Conservation (phyloP, 257 asterid genomes). For the Nicotiana attenuata region DNA sequence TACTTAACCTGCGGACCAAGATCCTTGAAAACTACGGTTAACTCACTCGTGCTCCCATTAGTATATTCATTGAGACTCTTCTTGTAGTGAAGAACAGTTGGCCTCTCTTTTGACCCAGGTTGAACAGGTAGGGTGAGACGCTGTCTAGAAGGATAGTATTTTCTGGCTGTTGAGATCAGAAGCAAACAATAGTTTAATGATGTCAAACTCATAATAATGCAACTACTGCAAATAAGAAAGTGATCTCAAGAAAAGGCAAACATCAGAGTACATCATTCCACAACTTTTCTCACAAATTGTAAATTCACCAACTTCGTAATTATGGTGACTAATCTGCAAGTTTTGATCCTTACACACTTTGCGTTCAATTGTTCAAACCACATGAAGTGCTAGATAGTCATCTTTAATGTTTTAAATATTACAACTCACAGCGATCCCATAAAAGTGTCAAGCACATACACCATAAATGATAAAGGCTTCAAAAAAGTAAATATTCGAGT, state of each 20-base stretch:
- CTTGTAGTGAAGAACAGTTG: constrained; percentile 57
- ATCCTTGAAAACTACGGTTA: constrained; percentile 84
- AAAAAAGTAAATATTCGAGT: neutral
- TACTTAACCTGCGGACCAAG: constrained; percentile 87
- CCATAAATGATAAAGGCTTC: neutral
- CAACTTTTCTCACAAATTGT: neutral
- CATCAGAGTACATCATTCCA: neutral
- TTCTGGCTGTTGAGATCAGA: constrained; percentile 48
- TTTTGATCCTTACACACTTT: neutral
- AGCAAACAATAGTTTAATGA: constrained; percentile 6
- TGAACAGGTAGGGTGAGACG: constrained; percentile 73
- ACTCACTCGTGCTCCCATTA: constrained; percentile 42
- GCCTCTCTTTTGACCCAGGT: constrained; percentile 73
- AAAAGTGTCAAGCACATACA: neutral
- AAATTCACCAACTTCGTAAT: neutral
- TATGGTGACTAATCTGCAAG: neutral
- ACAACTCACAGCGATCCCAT: neutral
- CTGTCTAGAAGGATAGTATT: constrained; percentile 82
- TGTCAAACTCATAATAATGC: constrained; percentile 6
- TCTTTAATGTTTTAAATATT: neutral
- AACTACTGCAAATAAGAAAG: neutral
- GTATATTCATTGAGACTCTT: constrained; percentile 74
- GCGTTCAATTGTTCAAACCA: neutral
- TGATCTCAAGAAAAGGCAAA: neutral
- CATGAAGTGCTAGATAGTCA: neutral